A percentile compares a stretch with the other conserved stretches of the same genome.
Evolutionary conservation across 192 early-diverging fungal genomes (phyloP).

Genomic region (Funneliformis geosporum): DNA sequence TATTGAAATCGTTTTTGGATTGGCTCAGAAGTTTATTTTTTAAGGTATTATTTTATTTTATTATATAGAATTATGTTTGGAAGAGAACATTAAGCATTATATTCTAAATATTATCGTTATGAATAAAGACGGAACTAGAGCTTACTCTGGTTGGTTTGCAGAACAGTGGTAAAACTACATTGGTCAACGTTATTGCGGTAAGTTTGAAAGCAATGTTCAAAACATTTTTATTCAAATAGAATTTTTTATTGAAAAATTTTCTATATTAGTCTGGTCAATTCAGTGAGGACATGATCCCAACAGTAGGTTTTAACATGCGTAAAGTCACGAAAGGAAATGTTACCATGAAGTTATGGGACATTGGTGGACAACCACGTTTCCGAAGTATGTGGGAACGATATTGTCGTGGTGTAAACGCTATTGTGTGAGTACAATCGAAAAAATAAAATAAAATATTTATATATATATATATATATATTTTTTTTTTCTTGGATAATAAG

Average conservation of each 20-base stretch:
- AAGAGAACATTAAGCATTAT: neutral
- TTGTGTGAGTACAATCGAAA: slow-evolving; percentile 69
- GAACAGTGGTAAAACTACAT: slow-evolving; percentile 85
- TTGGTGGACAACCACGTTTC: slow-evolving; percentile 97
- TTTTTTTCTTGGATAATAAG: neutral
- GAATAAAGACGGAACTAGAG: slow-evolving; percentile 80
- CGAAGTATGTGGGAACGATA: slow-evolving; percentile 95
- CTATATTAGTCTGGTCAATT: slow-evolving; percentile 67
- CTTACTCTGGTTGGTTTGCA: slow-evolving; percentile 85
- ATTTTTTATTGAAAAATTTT: neutral
- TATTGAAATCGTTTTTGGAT: slow-evolving; percentile 59
- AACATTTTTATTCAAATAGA: neutral
- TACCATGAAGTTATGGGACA: slow-evolving; percentile 99
- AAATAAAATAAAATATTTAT: neutral
- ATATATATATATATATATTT: too few relatives aligned
- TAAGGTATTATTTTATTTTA: slow-evolving; percentile 51
- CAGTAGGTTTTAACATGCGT: slow-evolving; percentile 99
- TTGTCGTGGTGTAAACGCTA: slow-evolving; percentile 93
- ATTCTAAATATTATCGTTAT: neutral
- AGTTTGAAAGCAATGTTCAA: slow-evolving; percentile 31
- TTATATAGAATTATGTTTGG: neutral
- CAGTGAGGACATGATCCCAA: slow-evolving; percentile 91
- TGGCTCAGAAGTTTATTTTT: slow-evolving; percentile 83
- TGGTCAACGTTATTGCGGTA: slow-evolving; percentile 85
- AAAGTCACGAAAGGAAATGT: slow-evolving; percentile 92